Percentiles rank a stretch among this genome's conserved stretches.
Evolutionary conservation across 495 filamentous ascomycete genomes (phyloP).

Genomic region (Sordaria brevicollis): DNA sequence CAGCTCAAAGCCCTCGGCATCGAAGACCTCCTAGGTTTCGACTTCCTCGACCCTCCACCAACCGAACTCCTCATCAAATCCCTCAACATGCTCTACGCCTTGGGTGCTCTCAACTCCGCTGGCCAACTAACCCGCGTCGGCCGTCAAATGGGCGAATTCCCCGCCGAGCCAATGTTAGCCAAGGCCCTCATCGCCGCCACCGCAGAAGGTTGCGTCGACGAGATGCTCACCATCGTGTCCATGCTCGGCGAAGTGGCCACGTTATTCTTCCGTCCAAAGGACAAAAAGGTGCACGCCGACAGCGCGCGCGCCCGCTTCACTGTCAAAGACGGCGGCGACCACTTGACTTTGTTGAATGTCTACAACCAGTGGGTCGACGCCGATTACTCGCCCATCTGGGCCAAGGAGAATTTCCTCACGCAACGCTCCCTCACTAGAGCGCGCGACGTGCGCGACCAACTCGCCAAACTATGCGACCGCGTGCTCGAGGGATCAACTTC

Average conservation of each 20-base stretch:
- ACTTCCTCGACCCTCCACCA: conserved; percentile 92
- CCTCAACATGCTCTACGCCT: conserved; percentile 83
- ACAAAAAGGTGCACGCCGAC: conserved; percentile 95
- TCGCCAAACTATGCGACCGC: conserved; percentile 87
- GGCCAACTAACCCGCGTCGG: conserved; percentile 89
- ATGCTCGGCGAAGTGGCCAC: conserved; percentile 86
- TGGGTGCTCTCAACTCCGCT: conserved; percentile 80
- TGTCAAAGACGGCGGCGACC: conserved; percentile 84
- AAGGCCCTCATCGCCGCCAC: conserved; percentile 86
- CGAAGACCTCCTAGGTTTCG: conserved; percentile 87
- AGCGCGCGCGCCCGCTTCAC: conserved; percentile 89
- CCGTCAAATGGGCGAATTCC: conserved; percentile 94
- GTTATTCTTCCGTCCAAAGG: conserved; percentile 92
- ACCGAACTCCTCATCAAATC: conserved; percentile 86
- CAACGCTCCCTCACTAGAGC: conserved; percentile 78
- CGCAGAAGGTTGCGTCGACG: conserved; percentile 81
- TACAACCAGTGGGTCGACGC: conserved; percentile 96
- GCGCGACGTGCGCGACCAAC: conserved; percentile 86
- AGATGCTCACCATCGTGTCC: conserved; percentile 87
- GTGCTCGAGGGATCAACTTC: conserved; percentile 67
- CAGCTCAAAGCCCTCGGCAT: conserved; percentile 87
- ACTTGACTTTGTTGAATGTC: conserved; percentile 84
- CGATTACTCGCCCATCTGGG: conserved; percentile 84
- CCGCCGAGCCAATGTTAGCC: conserved; percentile 87
- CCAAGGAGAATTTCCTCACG: conserved; percentile 88